These are phyloP conservation scores for Mortierella hygrophila DNA, from an alignment of 192 early-diverging fungal genomes.

Conservation along the genomic window DNA sequence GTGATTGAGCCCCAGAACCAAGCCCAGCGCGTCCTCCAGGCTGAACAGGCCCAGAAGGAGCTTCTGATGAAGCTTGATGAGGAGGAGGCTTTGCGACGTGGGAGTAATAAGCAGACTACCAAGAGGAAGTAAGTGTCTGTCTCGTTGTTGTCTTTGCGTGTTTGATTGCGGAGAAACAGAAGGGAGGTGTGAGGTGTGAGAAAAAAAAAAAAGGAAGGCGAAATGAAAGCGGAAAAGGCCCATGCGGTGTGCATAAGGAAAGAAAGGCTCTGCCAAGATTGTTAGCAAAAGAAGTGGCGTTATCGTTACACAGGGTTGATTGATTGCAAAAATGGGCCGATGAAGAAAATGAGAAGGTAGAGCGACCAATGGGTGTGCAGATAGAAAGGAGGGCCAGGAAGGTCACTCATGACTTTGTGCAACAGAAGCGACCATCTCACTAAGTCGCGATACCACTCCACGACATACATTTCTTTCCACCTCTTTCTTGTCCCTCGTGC, in stretches of 20 bases:
- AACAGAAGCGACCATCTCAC: not conserved
- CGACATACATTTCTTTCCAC: not conserved
- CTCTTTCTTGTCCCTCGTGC: not conserved
- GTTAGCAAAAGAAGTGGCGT: not conserved
- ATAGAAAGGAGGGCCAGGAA: no score
- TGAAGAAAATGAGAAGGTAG: no score
- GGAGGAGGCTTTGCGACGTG: constrained; percentile 6
- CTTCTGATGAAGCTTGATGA: constrained; percentile 6
- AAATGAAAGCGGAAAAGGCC: not conserved
- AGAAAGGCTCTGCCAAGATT: not conserved
- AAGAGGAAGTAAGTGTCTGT: constrained; percentile 23
- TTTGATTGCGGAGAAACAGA: not conserved
- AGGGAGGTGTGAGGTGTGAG: not conserved
- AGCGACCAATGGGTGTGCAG: no score
- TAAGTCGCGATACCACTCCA: not conserved
- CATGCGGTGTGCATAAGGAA: not conserved
- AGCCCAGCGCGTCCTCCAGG: constrained; percentile 21
- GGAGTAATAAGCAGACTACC: constrained; percentile 17
- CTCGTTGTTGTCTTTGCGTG: not conserved
- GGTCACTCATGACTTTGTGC: no score
- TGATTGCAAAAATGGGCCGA: no score
- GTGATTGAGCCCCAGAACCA: constrained; percentile 27
- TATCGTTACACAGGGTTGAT: no score
- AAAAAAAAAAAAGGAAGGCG: not conserved
- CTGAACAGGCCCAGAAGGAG: constrained; percentile 21